A percentile compares a stretch with the other conserved stretches of the same genome.
Evolutionary conservation across 208 protist species (phyloP).

Genomic region (Porcisia hertigi): DNA sequence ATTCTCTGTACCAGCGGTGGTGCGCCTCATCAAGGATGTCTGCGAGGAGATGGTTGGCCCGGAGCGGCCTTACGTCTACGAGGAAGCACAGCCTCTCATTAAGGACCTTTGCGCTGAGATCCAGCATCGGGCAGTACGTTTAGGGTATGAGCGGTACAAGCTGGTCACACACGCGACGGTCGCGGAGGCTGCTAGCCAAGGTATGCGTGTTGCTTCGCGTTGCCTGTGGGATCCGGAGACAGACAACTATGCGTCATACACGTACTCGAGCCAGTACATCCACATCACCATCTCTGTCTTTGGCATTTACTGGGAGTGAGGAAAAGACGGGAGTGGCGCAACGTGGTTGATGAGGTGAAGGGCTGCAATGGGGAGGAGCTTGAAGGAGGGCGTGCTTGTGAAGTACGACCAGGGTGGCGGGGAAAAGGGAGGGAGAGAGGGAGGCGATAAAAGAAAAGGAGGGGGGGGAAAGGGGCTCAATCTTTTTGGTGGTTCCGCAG

Average conservation of each 20-base stretch:
- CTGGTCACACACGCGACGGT: slow-evolving; percentile 86
- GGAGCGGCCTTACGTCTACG: slow-evolving; percentile 66
- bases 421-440: background rate
- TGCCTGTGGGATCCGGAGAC: slow-evolving; percentile 92
- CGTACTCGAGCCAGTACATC: slow-evolving; percentile 76
- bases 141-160: slow-evolving; percentile 93
- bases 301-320: slow-evolving; percentile 85
- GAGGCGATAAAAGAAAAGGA: background rate
- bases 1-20: slow-evolving; percentile 79
- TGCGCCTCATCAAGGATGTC: slow-evolving; percentile 75
- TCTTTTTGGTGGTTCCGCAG: background rate
- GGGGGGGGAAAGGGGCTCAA: background rate
- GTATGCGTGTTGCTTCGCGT: slow-evolving; percentile 82
- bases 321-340: background rate
- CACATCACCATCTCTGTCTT: slow-evolving; percentile 77
- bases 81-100: slow-evolving; percentile 75
- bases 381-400: background rate
- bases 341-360: background rate
- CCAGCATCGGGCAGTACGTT: slow-evolving; percentile 82
- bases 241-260: slow-evolving; percentile 89
- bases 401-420: background rate
- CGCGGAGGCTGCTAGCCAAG: slow-evolving; percentile 83
- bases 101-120: slow-evolving; percentile 90
- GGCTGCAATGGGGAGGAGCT: background rate
- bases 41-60: slow-evolving; percentile 72